These are phyloP conservation scores for Penicillium rolfsii DNA, from an alignment of 2,329 filamentous ascomycete species.

Conservation along the genomic window DNA sequence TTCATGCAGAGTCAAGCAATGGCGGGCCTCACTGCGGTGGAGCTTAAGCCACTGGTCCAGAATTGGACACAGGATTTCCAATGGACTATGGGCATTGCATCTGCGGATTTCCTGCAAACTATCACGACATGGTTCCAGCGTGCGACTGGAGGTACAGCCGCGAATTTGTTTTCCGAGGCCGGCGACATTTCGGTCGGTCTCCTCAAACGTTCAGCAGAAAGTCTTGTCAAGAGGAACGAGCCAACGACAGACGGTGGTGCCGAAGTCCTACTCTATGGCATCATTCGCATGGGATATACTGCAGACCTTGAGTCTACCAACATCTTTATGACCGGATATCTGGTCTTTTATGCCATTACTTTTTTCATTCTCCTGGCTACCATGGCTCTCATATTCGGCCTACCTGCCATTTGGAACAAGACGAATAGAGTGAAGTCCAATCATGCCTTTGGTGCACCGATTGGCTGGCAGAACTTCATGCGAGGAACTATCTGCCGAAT, in stretches of 20 bases:
- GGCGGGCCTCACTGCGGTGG: background rate
- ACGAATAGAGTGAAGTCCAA: background rate
- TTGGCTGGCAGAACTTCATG: background rate
- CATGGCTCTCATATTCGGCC: background rate
- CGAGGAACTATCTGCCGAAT: background rate
- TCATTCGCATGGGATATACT: background rate
- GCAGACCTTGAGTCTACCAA: background rate
- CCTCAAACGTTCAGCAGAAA: background rate
- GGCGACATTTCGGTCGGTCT: background rate
- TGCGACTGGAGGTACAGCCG: background rate
- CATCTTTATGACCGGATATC: background rate
- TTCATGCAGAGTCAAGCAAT: constrained; percentile 2
- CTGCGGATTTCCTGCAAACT: background rate
- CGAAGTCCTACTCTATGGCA: background rate
- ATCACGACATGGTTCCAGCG: background rate
- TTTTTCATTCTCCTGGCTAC: background rate
- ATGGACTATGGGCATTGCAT: background rate
- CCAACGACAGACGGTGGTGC: background rate
- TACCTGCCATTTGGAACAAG: background rate
- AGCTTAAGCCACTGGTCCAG: background rate
- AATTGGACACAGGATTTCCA: background rate
- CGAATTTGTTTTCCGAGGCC: background rate
- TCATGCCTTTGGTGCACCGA: background rate
- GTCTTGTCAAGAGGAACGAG: background rate
- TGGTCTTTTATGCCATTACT: background rate